Conservation (phyloP, 495 filamentous ascomycete species). For the Emericellopsis terricola region DNA sequence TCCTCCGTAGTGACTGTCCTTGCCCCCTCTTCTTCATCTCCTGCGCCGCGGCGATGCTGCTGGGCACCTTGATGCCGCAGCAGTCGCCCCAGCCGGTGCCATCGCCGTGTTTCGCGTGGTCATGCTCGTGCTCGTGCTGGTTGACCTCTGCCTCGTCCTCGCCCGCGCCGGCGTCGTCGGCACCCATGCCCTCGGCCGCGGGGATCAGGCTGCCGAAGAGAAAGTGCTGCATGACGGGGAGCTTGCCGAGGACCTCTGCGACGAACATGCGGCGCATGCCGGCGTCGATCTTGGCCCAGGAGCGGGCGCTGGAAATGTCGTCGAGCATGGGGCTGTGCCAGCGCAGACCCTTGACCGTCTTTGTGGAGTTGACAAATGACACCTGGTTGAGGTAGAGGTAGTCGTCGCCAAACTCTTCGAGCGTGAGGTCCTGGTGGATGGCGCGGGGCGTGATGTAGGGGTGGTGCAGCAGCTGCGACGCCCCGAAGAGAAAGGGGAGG, state of each 20-base stretch:
- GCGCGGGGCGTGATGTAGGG: constrained; percentile 69
- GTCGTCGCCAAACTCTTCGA: constrained; percentile 71
- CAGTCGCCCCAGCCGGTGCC: constrained; percentile 78
- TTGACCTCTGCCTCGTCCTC: constrained; percentile 35
- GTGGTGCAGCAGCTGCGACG: constrained; percentile 75
- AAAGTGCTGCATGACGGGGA: constrained; percentile 98
- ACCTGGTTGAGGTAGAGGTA: constrained; percentile 88
- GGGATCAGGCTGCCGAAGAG: constrained; percentile 73
- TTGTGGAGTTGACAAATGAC: constrained; percentile 83
- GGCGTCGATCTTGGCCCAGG: constrained; percentile 80
- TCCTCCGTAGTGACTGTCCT: constrained; percentile 49
- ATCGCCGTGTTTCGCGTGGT: constrained; percentile 39
- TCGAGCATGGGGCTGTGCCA: constrained; percentile 99
- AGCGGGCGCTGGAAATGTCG: constrained; percentile 84
- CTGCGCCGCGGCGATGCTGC: constrained; percentile 70
- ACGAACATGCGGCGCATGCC: constrained; percentile 97
- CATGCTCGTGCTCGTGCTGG: constrained; percentile 38
- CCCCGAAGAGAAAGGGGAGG: constrained; percentile 85
- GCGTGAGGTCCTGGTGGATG: constrained; percentile 68
- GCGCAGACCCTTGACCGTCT: constrained; percentile 84
- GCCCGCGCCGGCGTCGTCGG: constrained; percentile 18
- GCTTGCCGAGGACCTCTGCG: constrained; percentile 76
- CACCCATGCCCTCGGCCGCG: constrained; percentile 65
- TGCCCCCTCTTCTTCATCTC: constrained; percentile 60
- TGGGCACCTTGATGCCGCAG: constrained; percentile 96